These are phyloP conservation scores for Arabis alpina DNA, from an alignment of 345 rosid genomes.

Conservation along the genomic window DNA sequence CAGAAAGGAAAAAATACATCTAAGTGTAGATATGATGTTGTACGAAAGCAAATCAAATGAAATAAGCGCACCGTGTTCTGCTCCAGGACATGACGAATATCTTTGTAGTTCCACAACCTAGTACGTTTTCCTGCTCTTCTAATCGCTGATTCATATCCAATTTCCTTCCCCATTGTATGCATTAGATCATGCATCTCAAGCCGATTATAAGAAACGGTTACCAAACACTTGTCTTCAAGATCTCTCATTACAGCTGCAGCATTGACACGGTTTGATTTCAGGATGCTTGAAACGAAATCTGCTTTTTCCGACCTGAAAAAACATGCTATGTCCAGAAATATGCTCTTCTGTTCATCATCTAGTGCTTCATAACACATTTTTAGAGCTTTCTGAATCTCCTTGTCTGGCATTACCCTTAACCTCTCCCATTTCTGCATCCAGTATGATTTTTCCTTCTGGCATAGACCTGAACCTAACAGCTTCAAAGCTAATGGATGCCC, in stretches of 20 bases:
- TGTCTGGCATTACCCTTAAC: slow-evolving; percentile 25
- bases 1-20: neutral
- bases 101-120: slow-evolving; percentile 44
- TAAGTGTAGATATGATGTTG: neutral
- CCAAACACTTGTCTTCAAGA: slow-evolving; percentile 42
- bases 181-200: slow-evolving; percentile 49
- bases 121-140: slow-evolving; percentile 28
- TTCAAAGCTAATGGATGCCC: slow-evolving; percentile 49
- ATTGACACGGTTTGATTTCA: slow-evolving; percentile 22
- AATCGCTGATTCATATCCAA: slow-evolving; percentile 31
- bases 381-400: slow-evolving; percentile 30
- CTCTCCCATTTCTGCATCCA: slow-evolving; percentile 40
- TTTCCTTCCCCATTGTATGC: slow-evolving; percentile 40
- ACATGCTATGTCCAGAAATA: slow-evolving; percentile 53
- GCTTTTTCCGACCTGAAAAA: slow-evolving; percentile 34
- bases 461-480: slow-evolving; percentile 39
- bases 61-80: neutral
- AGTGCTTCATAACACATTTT: slow-evolving; percentile 41
- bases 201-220: slow-evolving; percentile 9
- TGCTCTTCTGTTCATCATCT: slow-evolving; percentile 25
- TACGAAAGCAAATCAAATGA: neutral
- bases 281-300: slow-evolving; percentile 17
- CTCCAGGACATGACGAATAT: slow-evolving; percentile 33
- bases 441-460: neutral
- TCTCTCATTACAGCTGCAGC: slow-evolving; percentile 27